Base-by-base conservation (phyloP, 73 alveolate species). In the Durusdinium trenchii region DNA sequence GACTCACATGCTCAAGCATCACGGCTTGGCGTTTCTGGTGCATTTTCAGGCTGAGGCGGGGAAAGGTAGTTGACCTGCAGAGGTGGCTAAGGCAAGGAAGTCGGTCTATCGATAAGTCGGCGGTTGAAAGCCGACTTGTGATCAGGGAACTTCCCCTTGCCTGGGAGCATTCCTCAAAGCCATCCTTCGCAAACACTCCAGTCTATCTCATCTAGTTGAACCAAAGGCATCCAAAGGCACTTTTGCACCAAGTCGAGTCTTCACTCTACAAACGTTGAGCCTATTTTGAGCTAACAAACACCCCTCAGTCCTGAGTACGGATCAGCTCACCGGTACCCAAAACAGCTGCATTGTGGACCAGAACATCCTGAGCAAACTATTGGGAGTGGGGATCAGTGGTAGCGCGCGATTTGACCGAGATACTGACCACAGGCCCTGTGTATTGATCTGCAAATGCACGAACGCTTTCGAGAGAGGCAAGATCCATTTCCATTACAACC, bases 151-250 rank as follows among this genome's bases (percentile, higher is more conserved):
- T 43, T 12, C 36, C 7, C 1, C 60, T 0, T 28, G 71, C 97
- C 97, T 91, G 97, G 45, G 69, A 51, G 67, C 97, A 91, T 76
- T 91, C 97, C 60, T 91, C 97, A 76, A 91, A 91, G 67, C 97
- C 97, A 28, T 91, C 97, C 97, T 91, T 73, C 43, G 32, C 28
- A 23, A 26, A 40, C 85, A 75, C 30, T 71, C 3, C 84, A 57
- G 23, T 16, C 32, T 57, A 16, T 57, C 69, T 16, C 12, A 57
- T n/a, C n/a, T n/a, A n/a, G n/a, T n/a, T n/a, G n/a, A n/a, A n/a
- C n/a, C n/a, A n/a, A n/a, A n/a, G n/a, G n/a, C n/a, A n/a, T n/a
- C n/a, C n/a, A n/a, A n/a, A n/a, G n/a, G n/a, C n/a, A n/a, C n/a
- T n/a, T n/a, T n/a, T n/a, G 69, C 32, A 57, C 23, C 69, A 23